These are phyloP conservation scores for Vaccinium corymbosum DNA, from an alignment of 148 eudicot species.

Conservation along the genomic window DNA sequence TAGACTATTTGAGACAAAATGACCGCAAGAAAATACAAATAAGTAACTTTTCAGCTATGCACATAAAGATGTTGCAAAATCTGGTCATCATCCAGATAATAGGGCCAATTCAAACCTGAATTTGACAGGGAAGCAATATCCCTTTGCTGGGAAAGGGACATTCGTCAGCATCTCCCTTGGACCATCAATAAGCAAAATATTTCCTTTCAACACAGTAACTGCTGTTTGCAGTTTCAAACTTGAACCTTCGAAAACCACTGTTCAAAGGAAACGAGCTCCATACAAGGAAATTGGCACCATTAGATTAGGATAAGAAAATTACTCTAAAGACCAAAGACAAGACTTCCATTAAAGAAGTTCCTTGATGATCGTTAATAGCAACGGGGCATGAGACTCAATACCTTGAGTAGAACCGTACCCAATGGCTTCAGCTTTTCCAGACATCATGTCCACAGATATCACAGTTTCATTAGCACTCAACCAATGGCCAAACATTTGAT, in stretches of 20 bases:
- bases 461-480: slow-evolving; percentile 58
- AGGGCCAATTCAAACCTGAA: slow-evolving; percentile 45
- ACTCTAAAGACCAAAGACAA: slow-evolving; percentile 3
- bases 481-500: slow-evolving; percentile 60
- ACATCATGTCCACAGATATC: slow-evolving; percentile 42
- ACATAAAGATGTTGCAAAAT: not conserved
- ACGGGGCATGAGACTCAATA: slow-evolving; percentile 12
- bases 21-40: not conserved
- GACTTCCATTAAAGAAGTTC: slow-evolving; percentile 3
- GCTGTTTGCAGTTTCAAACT: slow-evolving; percentile 55
- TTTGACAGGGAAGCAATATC: slow-evolving; percentile 63
- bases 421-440: slow-evolving; percentile 73
- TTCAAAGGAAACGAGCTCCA: slow-evolving; percentile 12
- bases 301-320: not conserved
- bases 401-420: slow-evolving; percentile 66
- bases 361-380: not conserved
- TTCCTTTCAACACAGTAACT: slow-evolving; percentile 58
- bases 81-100: not conserved
- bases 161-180: slow-evolving; percentile 67
- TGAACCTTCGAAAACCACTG: slow-evolving; percentile 57
- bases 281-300: not conserved
- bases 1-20: not conserved
- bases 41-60: not conserved
- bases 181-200: slow-evolving; percentile 51
- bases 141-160: slow-evolving; percentile 49